Evolutionary conservation across 495 filamentous ascomycete genomes (phyloP), one percentile per base, ranked within the genome.

Genomic region (Emericellopsis terricola): DNA sequence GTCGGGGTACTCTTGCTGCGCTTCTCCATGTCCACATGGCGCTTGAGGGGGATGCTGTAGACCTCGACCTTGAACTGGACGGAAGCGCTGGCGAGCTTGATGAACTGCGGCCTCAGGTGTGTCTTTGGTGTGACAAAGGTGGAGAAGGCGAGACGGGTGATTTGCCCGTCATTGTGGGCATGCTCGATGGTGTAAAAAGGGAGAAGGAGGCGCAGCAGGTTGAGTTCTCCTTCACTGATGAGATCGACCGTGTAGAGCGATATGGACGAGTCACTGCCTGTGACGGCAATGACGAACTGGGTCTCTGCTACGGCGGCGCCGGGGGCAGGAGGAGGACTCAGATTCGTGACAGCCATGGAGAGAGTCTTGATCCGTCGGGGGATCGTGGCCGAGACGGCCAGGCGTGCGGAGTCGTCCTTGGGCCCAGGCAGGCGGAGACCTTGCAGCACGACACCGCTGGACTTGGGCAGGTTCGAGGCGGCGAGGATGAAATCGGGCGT

Each of bases 31-130:
- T 62, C 51, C 31, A 51, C 27, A 16, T 50, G 42, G 28, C 45
- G 49, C 29, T 49, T 64, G 17, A 97, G 71, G 0, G 81, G 74
- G 40, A 96, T 59, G 15, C 79, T 80, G 55, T 94, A 82, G 21
- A 94, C 77, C 29, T 84, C 74, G 29, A 84, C 69, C 7, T 79
- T 86, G 51, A 84, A 87, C 37, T 76, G 81, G 50, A 91, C 74
- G 40, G 77, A 81, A 28, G 81, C 75, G 31, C 81, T 89, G 13
- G 84, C 86, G 5, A 97, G 66, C 44, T 81, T 85, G 38, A 94
- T 52, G 40, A 72, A 65, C 38, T 78, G 69, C 8, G 64, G 63
- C 16, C 50, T 53, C 31, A 56, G 53, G 3, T 47, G 42, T 15
- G 48, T 30, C 15, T 34, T 59, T 0, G 77, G 77, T 3, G 74